These are phyloP conservation scores for Marasmius sp. DNA, from an alignment of 1,284 basidiomycete genomes.

Conservation along the genomic window DNA sequence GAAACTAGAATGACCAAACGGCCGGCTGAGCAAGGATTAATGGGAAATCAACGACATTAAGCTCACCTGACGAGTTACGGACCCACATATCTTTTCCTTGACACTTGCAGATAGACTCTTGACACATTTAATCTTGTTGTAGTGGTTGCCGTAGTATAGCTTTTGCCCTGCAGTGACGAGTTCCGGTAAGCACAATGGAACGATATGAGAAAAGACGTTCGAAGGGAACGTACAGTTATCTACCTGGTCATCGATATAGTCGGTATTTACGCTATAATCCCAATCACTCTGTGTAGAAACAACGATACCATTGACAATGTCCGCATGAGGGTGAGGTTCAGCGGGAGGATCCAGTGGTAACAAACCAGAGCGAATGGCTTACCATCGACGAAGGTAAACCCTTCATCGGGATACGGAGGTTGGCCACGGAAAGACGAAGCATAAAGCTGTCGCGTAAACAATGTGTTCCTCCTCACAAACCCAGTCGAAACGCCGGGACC, in stretches of 20 bases:
- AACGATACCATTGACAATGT: too few species aligned
- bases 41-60: too few species aligned
- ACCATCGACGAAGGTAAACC: background rate
- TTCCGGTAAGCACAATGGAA: background rate
- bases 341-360: too few species aligned
- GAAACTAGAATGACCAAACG: too few species aligned
- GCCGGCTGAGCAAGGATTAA: too few species aligned
- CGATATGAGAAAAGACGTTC: background rate
- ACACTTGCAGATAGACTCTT: background rate
- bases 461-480: too few species aligned
- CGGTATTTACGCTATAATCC: conserved; percentile 17
- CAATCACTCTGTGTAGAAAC: conserved; percentile 10
- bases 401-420: conserved; percentile 12
- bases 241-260: conserved; percentile 15
- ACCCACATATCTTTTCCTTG: too few species aligned
- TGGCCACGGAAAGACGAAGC: conserved; percentile 14
- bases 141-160: conserved; percentile 10
- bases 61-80: too few species aligned
- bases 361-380: background rate
- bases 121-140: background rate
- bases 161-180: conserved; percentile 5
- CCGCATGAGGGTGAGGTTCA: too few species aligned
- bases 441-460: too few species aligned
- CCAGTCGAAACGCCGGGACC: too few species aligned
- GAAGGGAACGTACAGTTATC: conserved; percentile 12